Evolutionary conservation across 2,329 filamentous ascomycete species (phyloP), one percentile per base, ranked within the genome.

Genomic region (Drechslerella coelobrocha): DNA sequence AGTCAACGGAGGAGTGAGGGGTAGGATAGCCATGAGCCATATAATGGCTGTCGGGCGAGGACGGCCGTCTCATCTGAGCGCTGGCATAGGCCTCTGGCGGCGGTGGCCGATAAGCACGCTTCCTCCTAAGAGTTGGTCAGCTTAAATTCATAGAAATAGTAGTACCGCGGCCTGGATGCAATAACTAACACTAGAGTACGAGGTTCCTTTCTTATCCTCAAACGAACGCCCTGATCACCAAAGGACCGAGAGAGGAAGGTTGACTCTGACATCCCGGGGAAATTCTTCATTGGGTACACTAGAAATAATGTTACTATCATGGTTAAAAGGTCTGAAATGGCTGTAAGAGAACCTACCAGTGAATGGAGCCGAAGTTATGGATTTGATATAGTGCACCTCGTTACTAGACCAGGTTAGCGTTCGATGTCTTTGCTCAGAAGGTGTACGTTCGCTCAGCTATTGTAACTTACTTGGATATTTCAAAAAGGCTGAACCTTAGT

Each of bases 151-250:
- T 41, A 4, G 14, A 27, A 9, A 12, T 59, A 34, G 37, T 47
- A n/a, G n/a, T n/a, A n/a, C n/a, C n/a, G n/a, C n/a, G 4, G 37
- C 31, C 26, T 52, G 21, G 41, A 21, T 8, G 21, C 5, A 48
- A 61, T 45, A 48, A 73, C 75, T 75, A 53, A 76, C 75, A 76
- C 69, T 71, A 76, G 43, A 57, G 84, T 84, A 62, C 90, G 84
- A 47, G 90, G 89, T 78, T 96, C 91, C 78, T 96, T 96, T 60
- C 91, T 86, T 50, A 96, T 83, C 56, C 91, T 84, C 29, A 96
- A 81, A 55, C 91, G 88, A 12, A 96, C 90, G 7, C 92, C 92
- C 77, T 96, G 91, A 75, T 96, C 91, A 73, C 89, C 89, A 78
- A 96, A 93, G 0, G 89, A 87, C 55, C 90, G 84, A 0, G 91